These are phyloP conservation scores for Acacia acuminata DNA, from an alignment of 306 rosid genomes.

Conservation along the genomic window DNA sequence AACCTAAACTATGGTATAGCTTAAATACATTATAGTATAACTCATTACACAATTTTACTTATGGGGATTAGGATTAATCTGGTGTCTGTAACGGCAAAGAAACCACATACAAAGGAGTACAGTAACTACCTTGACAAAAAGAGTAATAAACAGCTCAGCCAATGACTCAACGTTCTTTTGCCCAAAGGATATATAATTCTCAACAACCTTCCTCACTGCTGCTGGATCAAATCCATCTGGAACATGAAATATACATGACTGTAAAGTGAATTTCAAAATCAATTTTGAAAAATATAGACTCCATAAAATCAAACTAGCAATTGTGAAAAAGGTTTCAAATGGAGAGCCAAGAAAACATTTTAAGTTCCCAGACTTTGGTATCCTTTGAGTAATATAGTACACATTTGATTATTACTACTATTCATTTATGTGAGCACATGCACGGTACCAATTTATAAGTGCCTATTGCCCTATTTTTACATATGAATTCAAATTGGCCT, in stretches of 20 bases:
- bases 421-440: no score
- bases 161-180: slow-evolving; percentile 38
- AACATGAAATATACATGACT: slow-evolving; percentile 29
- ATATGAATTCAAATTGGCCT: no score
- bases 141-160: slow-evolving; percentile 49
- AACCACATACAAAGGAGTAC: neutral
- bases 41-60: neutral
- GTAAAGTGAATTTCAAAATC: neutral
- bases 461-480: no score
- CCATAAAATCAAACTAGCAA: neutral
- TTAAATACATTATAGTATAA: neutral
- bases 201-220: slow-evolving; percentile 28
- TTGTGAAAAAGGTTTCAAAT: neutral
- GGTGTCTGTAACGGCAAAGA: neutral
- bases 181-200: slow-evolving; percentile 40
- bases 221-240: slow-evolving; percentile 45
- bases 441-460: no score
- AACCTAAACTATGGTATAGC: neutral
- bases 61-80: neutral
- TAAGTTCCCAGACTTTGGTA: slow-evolving; percentile 2
- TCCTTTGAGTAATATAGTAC: neutral
- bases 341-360: neutral
- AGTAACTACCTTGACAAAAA: slow-evolving; percentile 44
- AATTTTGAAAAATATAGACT: slow-evolving; percentile 9
- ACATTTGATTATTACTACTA: no score